Evolutionary conservation across 1,284 basidiomycete species (phyloP).

Genomic region (Earliella scabrosa): DNA sequence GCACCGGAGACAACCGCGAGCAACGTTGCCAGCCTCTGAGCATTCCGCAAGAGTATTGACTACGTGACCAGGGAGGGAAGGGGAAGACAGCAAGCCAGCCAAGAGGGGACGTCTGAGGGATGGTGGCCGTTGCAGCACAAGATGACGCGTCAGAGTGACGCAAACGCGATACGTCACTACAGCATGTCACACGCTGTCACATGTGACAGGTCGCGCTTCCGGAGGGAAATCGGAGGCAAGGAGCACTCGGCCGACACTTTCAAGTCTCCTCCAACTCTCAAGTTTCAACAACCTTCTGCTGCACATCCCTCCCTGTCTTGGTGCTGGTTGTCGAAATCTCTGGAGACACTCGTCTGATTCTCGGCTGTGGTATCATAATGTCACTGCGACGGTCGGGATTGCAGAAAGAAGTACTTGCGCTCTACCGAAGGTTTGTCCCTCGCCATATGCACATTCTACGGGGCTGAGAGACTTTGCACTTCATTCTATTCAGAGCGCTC

Average conservation of each 20-base stretch:
- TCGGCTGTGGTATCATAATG: no score
- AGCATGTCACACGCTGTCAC: neutral
- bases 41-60: neutral
- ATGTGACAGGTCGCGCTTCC: conserved; percentile 7
- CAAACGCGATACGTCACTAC: conserved; percentile 16
- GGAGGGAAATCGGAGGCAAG: neutral
- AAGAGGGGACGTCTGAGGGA: neutral
- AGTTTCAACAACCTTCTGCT: no score
- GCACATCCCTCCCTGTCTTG: no score
- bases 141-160: conserved; percentile 12
- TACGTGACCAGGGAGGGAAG: neutral
- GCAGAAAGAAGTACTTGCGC: conserved; percentile 68
- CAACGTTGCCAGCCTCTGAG: neutral
- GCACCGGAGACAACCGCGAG: neutral
- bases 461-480: neutral
- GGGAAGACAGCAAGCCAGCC: neutral
- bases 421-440: conserved; percentile 66
- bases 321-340: no score
- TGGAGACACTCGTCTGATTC: no score
- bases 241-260: neutral
- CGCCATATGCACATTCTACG: neutral
- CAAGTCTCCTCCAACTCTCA: no score
- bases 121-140: neutral
- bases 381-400: conserved; percentile 54
- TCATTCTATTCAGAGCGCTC: conserved; percentile 55